These are phyloP conservation scores for Musa acuminata DNA, from an alignment of 176 grass and related monocot genomes.

Conservation along the genomic window DNA sequence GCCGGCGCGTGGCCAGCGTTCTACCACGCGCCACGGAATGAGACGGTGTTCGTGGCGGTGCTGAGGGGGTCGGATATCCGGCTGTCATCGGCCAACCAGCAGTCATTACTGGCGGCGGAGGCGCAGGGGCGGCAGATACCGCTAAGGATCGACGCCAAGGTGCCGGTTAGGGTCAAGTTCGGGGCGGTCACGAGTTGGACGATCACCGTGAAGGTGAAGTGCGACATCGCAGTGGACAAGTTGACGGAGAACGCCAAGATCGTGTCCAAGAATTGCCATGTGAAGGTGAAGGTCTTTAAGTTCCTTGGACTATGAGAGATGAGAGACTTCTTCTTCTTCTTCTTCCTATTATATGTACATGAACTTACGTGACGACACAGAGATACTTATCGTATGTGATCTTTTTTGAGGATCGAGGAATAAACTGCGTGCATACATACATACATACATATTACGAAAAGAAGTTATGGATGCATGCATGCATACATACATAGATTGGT, in stretches of 20 bases:
- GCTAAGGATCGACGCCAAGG: slow-evolving; percentile 27
- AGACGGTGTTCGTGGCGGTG: slow-evolving; percentile 30
- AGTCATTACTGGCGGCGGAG: slow-evolving; percentile 14
- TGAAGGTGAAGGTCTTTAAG: slow-evolving; percentile 34
- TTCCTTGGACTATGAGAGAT: slow-evolving; percentile 38
- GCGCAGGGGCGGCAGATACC: slow-evolving; percentile 33
- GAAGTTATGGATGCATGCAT: background rate
- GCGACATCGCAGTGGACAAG: slow-evolving; percentile 51
- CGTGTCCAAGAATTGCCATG: slow-evolving; percentile 25
- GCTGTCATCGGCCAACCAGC: slow-evolving; percentile 19
- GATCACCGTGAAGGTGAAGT: slow-evolving; percentile 50
- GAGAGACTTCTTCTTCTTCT: background rate
- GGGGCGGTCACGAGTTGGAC: slow-evolving; percentile 55
- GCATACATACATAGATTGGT: background rate
- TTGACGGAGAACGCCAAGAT: slow-evolving; percentile 24
- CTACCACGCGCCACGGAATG: slow-evolving; percentile 47
- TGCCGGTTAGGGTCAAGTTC: slow-evolving; percentile 42
- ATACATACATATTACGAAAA: background rate
- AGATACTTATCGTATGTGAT: background rate
- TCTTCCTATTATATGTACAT: background rate
- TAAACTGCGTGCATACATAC: background rate
- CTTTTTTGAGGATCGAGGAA: background rate
- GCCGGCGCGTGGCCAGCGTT: slow-evolving; percentile 60
- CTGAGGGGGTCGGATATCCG: slow-evolving; percentile 22
- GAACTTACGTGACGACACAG: background rate